Evolutionary conservation across 768 basidiomycete species (phyloP).

Genomic region (Mrakia hoshinonis): DNA sequence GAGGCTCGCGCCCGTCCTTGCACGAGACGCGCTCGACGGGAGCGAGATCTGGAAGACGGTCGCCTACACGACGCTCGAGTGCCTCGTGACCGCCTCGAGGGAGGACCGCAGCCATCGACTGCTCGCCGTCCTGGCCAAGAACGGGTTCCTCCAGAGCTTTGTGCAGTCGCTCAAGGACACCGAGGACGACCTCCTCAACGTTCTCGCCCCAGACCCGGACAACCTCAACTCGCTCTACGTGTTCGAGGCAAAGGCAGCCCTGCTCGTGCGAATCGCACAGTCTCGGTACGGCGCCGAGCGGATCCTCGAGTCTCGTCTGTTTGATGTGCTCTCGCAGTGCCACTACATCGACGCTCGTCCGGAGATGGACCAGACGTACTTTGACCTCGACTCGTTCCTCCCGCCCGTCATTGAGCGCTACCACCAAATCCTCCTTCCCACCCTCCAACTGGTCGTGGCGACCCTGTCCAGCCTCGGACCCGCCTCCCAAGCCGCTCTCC

Average conservation of each 20-base stretch:
- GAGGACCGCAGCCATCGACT: conserved; percentile 44
- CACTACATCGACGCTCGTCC: conserved; percentile 81
- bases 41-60: conserved; percentile 96
- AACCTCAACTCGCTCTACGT: conserved; percentile 86
- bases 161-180: conserved; percentile 75
- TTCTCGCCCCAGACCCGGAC: conserved; percentile 83
- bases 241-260: conserved; percentile 87
- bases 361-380: conserved; percentile 68
- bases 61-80: conserved; percentile 81
- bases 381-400: conserved; percentile 77
- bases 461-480: conserved; percentile 68
- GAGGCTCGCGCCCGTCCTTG: conserved; percentile 59
- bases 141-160: conserved; percentile 73
- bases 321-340: conserved; percentile 68
- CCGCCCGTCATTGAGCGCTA: conserved; percentile 80
- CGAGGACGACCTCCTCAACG: conserved; percentile 61
- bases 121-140: conserved; percentile 51
- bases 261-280: conserved; percentile 76
- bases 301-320: conserved; percentile 64
- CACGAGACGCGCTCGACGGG: conserved; percentile 88
- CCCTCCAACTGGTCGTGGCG: conserved; percentile 68
- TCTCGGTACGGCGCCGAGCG: conserved; percentile 75
- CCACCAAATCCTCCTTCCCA: conserved; percentile 81
- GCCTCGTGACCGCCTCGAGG: conserved; percentile 59
- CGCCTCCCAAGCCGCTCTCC: conserved; percentile 57